phyloP scores from a whole-genome alignment of 768 basidiomycete genomes.

The Austroboletus festivus region DNA sequence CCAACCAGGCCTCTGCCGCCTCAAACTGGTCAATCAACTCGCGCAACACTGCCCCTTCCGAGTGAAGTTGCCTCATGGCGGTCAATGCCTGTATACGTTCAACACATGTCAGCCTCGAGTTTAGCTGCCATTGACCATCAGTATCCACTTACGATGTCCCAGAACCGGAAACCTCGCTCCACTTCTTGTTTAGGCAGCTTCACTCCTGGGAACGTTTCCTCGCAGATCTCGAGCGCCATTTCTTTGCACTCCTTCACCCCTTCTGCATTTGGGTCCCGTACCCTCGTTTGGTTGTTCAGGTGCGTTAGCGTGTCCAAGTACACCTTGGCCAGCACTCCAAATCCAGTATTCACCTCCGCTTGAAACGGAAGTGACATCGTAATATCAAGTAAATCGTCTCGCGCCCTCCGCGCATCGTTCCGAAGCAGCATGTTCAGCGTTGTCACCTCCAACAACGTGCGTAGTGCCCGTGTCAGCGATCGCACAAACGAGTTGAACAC shows the following conservation, averaged over 20 bases:
- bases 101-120: conserved; percentile 27
- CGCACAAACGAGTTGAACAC: conserved; percentile 99
- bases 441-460: conserved; percentile 87
- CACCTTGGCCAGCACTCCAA: conserved; percentile 95
- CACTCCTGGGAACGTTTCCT: conserved; percentile 92
- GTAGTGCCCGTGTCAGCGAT: conserved; percentile 83
- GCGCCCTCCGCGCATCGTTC: conserved; percentile 76
- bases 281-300: conserved; percentile 75
- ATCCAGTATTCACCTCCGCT: conserved; percentile 94
- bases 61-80: conserved; percentile 86
- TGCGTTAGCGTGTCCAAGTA: conserved; percentile 92
- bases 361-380: conserved; percentile 93
- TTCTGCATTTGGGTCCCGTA: conserved; percentile 73
- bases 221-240: conserved; percentile 87
- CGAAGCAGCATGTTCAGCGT: conserved; percentile 92
- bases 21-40: conserved; percentile 96
- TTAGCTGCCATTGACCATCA: conserved; percentile 1
- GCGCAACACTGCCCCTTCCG: conserved; percentile 73
- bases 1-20: conserved; percentile 90
- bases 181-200: conserved; percentile 86
- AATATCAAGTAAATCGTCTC: conserved; percentile 92
- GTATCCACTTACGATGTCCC: conserved; percentile 81
- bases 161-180: conserved; percentile 96
- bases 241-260: conserved; percentile 80
- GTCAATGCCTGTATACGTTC: conserved; percentile 58